Evolutionary conservation across 2,329 filamentous ascomycete genomes (phyloP).

Genomic region (Rhynchosporium agropyri): DNA sequence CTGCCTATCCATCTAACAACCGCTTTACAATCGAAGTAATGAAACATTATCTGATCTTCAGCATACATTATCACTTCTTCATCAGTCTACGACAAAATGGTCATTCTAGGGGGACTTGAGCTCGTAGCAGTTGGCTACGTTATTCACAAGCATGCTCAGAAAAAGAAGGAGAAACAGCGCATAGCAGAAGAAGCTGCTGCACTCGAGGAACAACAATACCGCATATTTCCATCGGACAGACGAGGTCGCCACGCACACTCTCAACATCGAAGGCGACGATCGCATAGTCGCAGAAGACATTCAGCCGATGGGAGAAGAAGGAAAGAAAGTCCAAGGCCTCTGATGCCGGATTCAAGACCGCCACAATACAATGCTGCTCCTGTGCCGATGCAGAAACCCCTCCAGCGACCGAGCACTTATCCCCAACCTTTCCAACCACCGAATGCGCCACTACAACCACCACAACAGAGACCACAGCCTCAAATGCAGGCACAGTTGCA

Average conservation of each 20-base stretch:
- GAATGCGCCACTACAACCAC: conserved; percentile 8
- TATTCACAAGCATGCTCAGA: conserved; percentile 39
- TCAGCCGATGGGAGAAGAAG: conserved; percentile 27
- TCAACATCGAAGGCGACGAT: conserved; percentile 27
- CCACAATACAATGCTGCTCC: conserved; percentile 23
- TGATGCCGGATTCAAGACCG: conserved; percentile 17
- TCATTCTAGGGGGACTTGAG: conserved; percentile 50
- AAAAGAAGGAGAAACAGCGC: conserved; percentile 36
- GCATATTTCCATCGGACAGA: conserved; percentile 27
- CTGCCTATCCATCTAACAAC: conserved; percentile 3
- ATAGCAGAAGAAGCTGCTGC: conserved; percentile 36
- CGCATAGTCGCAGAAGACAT: conserved; percentile 28
- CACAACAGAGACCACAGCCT: not conserved
- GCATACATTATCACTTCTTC: not conserved
- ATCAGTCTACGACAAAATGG: conserved; percentile 47
- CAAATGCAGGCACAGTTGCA: not conserved
- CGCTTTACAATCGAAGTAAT: not conserved
- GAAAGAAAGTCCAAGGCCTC: conserved; percentile 25
- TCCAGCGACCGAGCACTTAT: conserved; percentile 3
- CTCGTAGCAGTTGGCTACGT: conserved; percentile 40
- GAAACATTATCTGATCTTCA: conserved; percentile 11
- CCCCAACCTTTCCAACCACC: conserved; percentile 14
- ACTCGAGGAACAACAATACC: conserved; percentile 36
- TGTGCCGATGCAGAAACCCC: conserved; percentile 7
- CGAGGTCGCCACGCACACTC: conserved; percentile 15